Evolutionary conservation across 78 protist genomes (phyloP).

Genomic region (Dictyostelium citrinum): DNA sequence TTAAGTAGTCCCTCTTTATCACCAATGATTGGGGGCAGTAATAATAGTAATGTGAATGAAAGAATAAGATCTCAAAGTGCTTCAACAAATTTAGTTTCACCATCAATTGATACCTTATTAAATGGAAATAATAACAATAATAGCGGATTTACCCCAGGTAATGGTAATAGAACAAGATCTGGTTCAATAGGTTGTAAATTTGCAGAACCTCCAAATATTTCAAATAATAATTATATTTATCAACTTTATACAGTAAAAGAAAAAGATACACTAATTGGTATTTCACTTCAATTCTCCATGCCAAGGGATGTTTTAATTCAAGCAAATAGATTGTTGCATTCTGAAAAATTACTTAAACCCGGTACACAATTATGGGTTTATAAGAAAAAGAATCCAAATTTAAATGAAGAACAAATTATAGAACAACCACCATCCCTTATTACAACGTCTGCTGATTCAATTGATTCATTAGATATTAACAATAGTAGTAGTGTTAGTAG

Average conservation of each 20-base stretch:
- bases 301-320: conserved; percentile 57
- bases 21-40: background rate
- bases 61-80: conserved; percentile 4
- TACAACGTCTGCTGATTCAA: background rate
- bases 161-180: background rate
- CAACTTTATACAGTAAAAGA: conserved; percentile 49
- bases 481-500: background rate
- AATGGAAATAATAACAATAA: background rate
- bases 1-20: background rate
- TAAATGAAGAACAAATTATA: background rate
- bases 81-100: background rate
- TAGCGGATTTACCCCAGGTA: background rate
- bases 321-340: conserved; percentile 38
- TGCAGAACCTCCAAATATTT: conserved; percentile 28
- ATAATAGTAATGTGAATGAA: background rate
- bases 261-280: conserved; percentile 71
- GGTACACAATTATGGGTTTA: conserved; percentile 57
- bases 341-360: conserved; percentile 44
- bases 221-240: background rate
- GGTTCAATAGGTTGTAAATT: background rate
- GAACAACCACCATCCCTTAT: background rate
- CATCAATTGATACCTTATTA: background rate
- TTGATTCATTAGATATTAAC: background rate
- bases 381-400: background rate
- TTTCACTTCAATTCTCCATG: conserved; percentile 53